Conservation (phyloP, 1,284 basidiomycete genomes). For the Ceratobasidium theobromae region DNA sequence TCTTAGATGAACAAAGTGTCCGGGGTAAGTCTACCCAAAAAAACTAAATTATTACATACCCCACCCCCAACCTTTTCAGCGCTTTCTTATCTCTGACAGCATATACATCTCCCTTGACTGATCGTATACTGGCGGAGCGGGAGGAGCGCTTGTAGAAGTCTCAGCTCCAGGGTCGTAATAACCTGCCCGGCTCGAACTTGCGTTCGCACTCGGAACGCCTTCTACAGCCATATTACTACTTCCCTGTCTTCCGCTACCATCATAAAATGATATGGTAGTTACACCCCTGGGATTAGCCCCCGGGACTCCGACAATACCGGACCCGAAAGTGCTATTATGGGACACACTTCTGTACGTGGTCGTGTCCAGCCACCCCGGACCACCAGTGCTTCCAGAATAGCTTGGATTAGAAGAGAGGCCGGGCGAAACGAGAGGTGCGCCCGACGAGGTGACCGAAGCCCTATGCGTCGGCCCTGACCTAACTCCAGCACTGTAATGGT, state of each 20-base stretch:
- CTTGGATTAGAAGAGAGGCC: background rate
- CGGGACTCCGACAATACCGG: no score
- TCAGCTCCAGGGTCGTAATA: background rate
- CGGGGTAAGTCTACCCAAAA: no score
- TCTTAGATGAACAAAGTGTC: no score
- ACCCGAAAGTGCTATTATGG: no score
- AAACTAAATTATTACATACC: no score
- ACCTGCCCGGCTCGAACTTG: background rate
- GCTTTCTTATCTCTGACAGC: background rate
- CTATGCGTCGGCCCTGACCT: no score
- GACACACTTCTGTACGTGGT: background rate
- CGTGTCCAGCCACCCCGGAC: conserved; percentile 6
- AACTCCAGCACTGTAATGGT: no score
- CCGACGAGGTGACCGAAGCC: conserved; percentile 14
- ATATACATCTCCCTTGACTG: background rate
- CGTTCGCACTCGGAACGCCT: background rate
- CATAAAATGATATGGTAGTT: no score
- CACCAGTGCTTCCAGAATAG: conserved; percentile 3
- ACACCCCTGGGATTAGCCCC: no score
- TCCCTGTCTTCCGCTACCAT: no score
- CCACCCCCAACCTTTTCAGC: no score
- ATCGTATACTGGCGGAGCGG: conserved; percentile 25
- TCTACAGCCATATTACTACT: background rate
- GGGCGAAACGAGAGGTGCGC: conserved; percentile 27
- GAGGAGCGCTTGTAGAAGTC: background rate